Evolutionary conservation across 2,329 filamentous ascomycete genomes (phyloP), one percentile per base, ranked within the genome.

Genomic region (Fusarium sp.): DNA sequence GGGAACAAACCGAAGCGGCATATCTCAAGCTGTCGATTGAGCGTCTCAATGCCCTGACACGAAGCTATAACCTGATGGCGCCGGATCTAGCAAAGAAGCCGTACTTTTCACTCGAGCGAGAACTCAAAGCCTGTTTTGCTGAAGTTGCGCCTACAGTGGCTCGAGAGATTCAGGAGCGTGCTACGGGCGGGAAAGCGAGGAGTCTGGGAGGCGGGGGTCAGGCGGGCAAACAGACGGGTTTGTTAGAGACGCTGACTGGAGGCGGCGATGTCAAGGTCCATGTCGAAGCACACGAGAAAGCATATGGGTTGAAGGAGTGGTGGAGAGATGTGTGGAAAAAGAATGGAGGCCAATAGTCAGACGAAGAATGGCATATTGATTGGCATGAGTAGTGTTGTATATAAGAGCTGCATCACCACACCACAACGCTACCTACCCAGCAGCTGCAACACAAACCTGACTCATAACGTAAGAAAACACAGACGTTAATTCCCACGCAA

Each of bases 21-120:
- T 98, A 97, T 83, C 90, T 95, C 80, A 89, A 88, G 44, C 87
- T 96, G 10, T 90, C 94, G 10, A 89, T 99, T 73, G 88, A 89
- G 53, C 90, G 94, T 64, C 89, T 98, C 63, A 98, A 98, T 82
- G 82, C 84, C 36, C 87, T 97, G 55, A 92, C 94, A 13, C 90
- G 96, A 32, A 93, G 93, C 20, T 99, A 99, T 85, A 98, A 98
- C 78, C 89, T 98, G 7, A 96, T 97, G 91, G 96, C 96, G 0
- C 96, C 96, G 0, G 92, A 94, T 62, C 87, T 98, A 4, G 95
- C 96, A 6, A 97, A 96, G 83, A 98, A 98, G 82, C 94, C 96
- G 0, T 98, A 98, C 82, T 95, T 94, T 79, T 91, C 88, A 5
- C 89, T 98, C 13, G 90, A 95, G 50, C 90, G 96, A 55, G 96